Conservation (phyloP, 768 basidiomycete genomes). For the Amanita rimosa region DNA sequence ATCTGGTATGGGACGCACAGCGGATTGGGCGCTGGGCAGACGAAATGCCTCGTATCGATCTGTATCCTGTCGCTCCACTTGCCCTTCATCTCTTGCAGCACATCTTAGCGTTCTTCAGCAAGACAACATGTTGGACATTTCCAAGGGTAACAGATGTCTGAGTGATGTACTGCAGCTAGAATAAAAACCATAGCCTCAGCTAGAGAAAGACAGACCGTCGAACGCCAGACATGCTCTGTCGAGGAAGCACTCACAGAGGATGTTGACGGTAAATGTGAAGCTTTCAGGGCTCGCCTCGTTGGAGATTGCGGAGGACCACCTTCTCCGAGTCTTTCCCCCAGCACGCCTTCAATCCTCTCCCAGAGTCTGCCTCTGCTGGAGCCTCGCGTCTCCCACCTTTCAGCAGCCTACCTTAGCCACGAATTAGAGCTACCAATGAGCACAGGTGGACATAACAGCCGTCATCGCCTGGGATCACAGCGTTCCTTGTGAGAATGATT, state of each 20-base stretch:
- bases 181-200: not conserved
- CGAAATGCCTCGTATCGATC: conserved; percentile 98
- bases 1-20: conserved; percentile 88
- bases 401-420: too few species aligned
- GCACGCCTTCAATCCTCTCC: too few species aligned
- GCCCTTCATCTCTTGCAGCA: conserved; percentile 83
- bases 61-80: conserved; percentile 90
- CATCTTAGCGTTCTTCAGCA: conserved; percentile 73
- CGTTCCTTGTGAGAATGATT: conserved; percentile 88
- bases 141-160: conserved; percentile 96
- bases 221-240: conserved; percentile 13
- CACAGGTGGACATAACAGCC: too few species aligned
- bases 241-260: too few species aligned
- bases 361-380: too few species aligned
- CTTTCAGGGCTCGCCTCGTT: conserved; percentile 45
- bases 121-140: conserved; percentile 61
- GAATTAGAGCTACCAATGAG: too few species aligned
- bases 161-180: conserved; percentile 80
- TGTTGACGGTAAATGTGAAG: too few species aligned
- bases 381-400: too few species aligned
- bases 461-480: conserved; percentile 29
- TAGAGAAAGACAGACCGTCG: not conserved
- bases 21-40: conserved; percentile 80
- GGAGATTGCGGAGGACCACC: too few species aligned
- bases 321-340: too few species aligned